Conservation (phyloP, 2,329 filamentous ascomycete genomes). For the Paraphaeosphaeria minitans region DNA sequence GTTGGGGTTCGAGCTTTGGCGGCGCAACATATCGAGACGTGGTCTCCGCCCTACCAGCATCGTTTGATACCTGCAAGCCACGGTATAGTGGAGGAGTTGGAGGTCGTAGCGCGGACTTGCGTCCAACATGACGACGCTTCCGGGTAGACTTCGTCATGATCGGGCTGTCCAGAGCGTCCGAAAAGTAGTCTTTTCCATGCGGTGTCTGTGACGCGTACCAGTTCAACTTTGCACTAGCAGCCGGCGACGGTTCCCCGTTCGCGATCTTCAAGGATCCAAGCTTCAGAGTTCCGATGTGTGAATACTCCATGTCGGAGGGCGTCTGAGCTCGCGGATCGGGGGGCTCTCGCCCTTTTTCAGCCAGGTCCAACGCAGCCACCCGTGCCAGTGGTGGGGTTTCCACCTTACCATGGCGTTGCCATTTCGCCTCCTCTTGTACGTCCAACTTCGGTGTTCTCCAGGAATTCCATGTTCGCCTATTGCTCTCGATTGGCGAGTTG, state of each 20-base stretch:
- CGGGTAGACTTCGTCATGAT: constrained; percentile 27
- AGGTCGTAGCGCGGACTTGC: constrained; percentile 34
- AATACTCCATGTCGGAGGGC: constrained; percentile 50
- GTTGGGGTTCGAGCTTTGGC: constrained; percentile 15
- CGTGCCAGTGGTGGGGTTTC: constrained; percentile 28
- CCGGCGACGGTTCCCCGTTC: constrained; percentile 55
- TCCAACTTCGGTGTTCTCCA: constrained; percentile 35
- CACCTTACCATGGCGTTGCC: constrained; percentile 32
- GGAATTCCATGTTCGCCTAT: constrained; percentile 42
- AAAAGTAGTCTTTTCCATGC: constrained; percentile 39
- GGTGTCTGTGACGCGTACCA: constrained; percentile 15
- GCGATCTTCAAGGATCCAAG: constrained; percentile 54
- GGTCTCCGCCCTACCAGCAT: constrained; percentile 15
- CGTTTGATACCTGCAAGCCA: constrained; percentile 9
- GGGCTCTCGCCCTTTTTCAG: constrained; percentile 29
- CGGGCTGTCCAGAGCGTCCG: constrained; percentile 25
- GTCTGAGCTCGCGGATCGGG: constrained; percentile 41
- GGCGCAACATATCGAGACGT: constrained; percentile 18
- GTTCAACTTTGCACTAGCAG: constrained; percentile 40
- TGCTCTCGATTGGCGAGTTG: constrained; percentile 34
- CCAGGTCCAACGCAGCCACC: constrained; percentile 26
- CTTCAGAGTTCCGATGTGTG: constrained; percentile 49
- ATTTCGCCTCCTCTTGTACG: constrained; percentile 36
- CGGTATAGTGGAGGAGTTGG: constrained; percentile 22
- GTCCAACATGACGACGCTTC: constrained; percentile 30